Evolutionary conservation across 495 filamentous ascomycete species (phyloP).

Genomic region (Penicillium ochrochloron): DNA sequence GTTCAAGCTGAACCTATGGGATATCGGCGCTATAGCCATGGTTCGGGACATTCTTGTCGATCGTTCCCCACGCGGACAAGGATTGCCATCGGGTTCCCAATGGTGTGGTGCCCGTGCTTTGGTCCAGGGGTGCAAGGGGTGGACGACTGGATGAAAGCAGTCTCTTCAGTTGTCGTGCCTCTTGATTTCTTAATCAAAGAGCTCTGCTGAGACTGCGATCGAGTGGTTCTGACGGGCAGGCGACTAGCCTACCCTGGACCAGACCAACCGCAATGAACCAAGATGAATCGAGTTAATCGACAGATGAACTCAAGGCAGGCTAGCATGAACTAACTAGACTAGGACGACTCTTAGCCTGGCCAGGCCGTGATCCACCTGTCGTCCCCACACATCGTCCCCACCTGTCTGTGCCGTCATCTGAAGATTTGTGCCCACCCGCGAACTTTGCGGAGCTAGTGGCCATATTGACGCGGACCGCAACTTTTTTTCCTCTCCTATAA

Average conservation of each 20-base stretch:
- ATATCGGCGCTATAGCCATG: background rate
- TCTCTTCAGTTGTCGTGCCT: background rate
- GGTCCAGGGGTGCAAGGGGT: background rate
- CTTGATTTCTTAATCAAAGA: background rate
- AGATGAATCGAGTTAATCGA: background rate
- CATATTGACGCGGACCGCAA: slow-evolving; percentile 14
- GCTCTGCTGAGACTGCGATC: background rate
- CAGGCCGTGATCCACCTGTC: slow-evolving; percentile 20
- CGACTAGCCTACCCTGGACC: background rate
- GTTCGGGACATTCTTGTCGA: slow-evolving; percentile 32
- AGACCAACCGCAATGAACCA: background rate
- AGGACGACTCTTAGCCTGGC: background rate
- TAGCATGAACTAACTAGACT: slow-evolving; percentile 7
- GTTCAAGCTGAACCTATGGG: slow-evolving; percentile 21
- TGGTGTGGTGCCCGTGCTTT: background rate
- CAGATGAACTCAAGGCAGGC: background rate
- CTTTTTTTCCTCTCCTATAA: background rate
- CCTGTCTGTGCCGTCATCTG: slow-evolving; percentile 20
- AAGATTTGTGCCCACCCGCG: slow-evolving; percentile 4
- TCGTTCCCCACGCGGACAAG: slow-evolving; percentile 23
- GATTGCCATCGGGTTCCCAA: slow-evolving; percentile 8
- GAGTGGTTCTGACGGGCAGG: background rate
- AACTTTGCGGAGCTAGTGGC: slow-evolving; percentile 5
- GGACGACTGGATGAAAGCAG: background rate
- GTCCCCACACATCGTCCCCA: background rate